Percentiles rank a stretch among this genome's conserved stretches.
Conservation (phyloP, 2,329 filamentous ascomycete genomes). For the Exophiala oligosperma region DNA sequence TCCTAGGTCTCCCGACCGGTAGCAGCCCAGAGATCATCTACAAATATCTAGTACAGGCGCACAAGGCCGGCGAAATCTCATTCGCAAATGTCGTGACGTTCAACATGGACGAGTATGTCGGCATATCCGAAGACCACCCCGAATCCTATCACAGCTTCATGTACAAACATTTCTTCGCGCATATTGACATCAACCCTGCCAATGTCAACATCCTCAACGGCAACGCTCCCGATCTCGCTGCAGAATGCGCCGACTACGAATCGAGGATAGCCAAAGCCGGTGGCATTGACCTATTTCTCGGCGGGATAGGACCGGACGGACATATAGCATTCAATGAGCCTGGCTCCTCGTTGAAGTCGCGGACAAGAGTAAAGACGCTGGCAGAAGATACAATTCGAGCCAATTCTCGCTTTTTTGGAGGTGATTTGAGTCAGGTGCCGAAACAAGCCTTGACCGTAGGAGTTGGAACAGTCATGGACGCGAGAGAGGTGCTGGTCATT, state of each 20-base stretch:
- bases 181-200: constrained; percentile 74
- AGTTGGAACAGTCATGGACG: constrained; percentile 79
- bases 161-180: constrained; percentile 90
- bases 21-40: constrained; percentile 79
- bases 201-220: constrained; percentile 85
- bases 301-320: constrained; percentile 81
- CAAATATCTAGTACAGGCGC: constrained; percentile 64
- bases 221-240: constrained; percentile 72
- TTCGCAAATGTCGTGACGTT: constrained; percentile 89
- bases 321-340: constrained; percentile 93
- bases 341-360: constrained; percentile 72
- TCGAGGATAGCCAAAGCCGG: constrained; percentile 71
- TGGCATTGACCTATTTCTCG: constrained; percentile 83
- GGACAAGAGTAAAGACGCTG: constrained; percentile 82
- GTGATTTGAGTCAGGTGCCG: constrained; percentile 72
- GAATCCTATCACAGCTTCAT: constrained; percentile 90
- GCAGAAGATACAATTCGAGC: constrained; percentile 84
- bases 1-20: constrained; percentile 80
- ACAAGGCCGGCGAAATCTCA: constrained; percentile 61
- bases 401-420: constrained; percentile 80
- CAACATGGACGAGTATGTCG: constrained; percentile 93
- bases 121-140: constrained; percentile 76
- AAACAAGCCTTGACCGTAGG: constrained; percentile 82
- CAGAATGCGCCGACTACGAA: constrained; percentile 78
- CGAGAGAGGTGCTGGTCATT: constrained; percentile 78